A percentile compares a stretch with the other conserved stretches of the same genome.
These are phyloP conservation scores for Pluteus cervinus DNA, from an alignment of 768 basidiomycete species.

Conservation along the genomic window DNA sequence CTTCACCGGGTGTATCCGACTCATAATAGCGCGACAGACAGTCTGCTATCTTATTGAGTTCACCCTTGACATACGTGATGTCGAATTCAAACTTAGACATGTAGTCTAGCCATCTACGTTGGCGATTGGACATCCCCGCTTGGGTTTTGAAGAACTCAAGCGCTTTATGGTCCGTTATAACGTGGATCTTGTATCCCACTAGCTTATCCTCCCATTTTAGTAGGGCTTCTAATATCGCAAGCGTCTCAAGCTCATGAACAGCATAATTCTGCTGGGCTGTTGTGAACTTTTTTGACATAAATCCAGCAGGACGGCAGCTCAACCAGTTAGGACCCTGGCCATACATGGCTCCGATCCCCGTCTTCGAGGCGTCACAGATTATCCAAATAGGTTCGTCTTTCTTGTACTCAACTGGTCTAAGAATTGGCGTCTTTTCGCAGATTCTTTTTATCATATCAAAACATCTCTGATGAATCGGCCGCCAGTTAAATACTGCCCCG, in stretches of 20 bases:
- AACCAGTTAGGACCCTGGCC: constrained; percentile 16
- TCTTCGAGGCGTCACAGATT: constrained; percentile 18
- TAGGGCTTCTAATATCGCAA: constrained; percentile 11
- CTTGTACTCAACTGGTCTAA: constrained; percentile 15
- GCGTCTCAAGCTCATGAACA: constrained; percentile 11
- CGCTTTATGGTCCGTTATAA: constrained; percentile 22
- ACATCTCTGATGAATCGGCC: constrained; percentile 17
- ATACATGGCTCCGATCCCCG: constrained; percentile 15
- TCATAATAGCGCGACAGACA: constrained; percentile 22
- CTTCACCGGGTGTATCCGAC: constrained; percentile 9
- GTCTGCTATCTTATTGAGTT: constrained; percentile 22
- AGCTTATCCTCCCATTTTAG: constrained; percentile 27
- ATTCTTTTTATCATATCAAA: constrained; percentile 18
- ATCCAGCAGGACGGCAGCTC: constrained; percentile 12
- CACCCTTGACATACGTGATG: constrained; percentile 17
- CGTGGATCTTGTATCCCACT: constrained; percentile 12
- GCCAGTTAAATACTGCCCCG: constrained; percentile 24
- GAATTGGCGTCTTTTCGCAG: constrained; percentile 4
- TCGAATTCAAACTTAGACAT: constrained; percentile 17
- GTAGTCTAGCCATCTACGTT: constrained; percentile 21
- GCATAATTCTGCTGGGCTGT: constrained; percentile 11
- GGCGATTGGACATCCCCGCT: constrained; percentile 6
- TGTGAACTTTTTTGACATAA: constrained; percentile 16
- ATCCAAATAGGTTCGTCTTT: constrained; percentile 19
- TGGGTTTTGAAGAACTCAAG: constrained; percentile 18